phyloP scores from a whole-genome alignment of 2,329 filamentous ascomycete species.

The Ceratocystis ficicola region DNA sequence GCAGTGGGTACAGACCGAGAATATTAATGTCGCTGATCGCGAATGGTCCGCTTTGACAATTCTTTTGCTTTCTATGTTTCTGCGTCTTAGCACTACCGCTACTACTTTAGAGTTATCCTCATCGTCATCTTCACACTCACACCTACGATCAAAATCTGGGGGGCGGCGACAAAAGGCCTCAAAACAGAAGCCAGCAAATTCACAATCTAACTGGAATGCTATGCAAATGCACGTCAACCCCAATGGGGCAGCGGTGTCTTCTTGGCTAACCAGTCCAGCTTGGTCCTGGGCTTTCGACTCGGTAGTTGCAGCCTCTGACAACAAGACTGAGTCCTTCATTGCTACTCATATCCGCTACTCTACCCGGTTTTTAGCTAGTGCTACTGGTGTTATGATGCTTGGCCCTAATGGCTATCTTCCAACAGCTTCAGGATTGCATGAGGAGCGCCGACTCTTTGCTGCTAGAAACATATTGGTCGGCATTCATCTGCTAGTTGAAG shows the following conservation, averaged over 20 bases:
- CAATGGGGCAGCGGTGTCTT: constrained; percentile 39
- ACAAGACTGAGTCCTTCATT: constrained; percentile 33
- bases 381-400: constrained; percentile 43
- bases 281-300: constrained; percentile 63
- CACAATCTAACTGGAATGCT: constrained; percentile 34
- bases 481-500: constrained; percentile 78
- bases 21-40: constrained; percentile 36
- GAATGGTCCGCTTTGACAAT: constrained; percentile 62
- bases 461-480: constrained; percentile 59
- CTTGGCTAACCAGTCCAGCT: constrained; percentile 49
- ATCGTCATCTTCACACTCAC: constrained; percentile 5
- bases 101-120: constrained; percentile 25
- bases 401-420: constrained; percentile 51
- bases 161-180: constrained; percentile 29
- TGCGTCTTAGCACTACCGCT: constrained; percentile 38
- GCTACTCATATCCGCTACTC: constrained; percentile 45
- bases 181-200: background rate
- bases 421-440: constrained; percentile 41
- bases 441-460: constrained; percentile 46
- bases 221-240: constrained; percentile 37
- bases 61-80: constrained; percentile 50
- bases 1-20: constrained; percentile 50
- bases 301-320: constrained; percentile 27
- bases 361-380: constrained; percentile 51
- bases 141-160: constrained; percentile 21